phyloP scores from a whole-genome alignment of 2,329 filamentous ascomycete genomes.

The Fusarium dimerum region DNA sequence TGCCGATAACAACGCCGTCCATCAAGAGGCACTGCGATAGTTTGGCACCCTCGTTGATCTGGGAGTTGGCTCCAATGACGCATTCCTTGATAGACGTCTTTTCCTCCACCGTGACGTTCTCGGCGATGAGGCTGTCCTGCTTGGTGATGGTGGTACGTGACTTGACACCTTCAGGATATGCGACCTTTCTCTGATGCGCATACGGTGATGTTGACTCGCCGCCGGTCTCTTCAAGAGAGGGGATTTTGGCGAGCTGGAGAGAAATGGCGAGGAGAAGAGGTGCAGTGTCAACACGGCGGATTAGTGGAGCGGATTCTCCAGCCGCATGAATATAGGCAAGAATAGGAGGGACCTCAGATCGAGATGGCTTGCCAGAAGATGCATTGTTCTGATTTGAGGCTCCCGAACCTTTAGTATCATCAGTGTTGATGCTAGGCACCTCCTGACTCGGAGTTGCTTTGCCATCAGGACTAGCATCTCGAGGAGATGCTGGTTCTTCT shows the following conservation, averaged over 20 bases:
- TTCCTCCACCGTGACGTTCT: conserved; percentile 87
- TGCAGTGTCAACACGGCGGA: conserved; percentile 86
- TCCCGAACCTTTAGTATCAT: conserved; percentile 1
- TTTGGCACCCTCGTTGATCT: conserved; percentile 82
- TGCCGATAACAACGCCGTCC: conserved; percentile 85
- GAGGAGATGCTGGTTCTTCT: conserved; percentile 31
- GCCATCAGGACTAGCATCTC: conserved; percentile 22
- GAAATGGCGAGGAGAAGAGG: conserved; percentile 80
- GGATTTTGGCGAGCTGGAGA: conserved; percentile 82
- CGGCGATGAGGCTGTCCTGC: conserved; percentile 78
- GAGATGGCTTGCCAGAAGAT: conserved; percentile 16
- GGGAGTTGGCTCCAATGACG: conserved; percentile 84
- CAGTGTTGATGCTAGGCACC: not conserved
- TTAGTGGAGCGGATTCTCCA: conserved; percentile 57
- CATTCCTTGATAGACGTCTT: conserved; percentile 91
- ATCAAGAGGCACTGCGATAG: conserved; percentile 87
- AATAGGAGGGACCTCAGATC: conserved; percentile 63
- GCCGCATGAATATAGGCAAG: conserved; percentile 79
- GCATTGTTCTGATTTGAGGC: conserved; percentile 6
- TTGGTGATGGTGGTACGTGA: conserved; percentile 79
- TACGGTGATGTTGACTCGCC: conserved; percentile 65
- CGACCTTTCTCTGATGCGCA: conserved; percentile 76
- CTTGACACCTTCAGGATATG: conserved; percentile 80
- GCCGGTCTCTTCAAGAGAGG: conserved; percentile 65
- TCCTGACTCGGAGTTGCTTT: conserved; percentile 5